Conservation (phyloP, 2,329 filamentous ascomycete genomes). For the Diaporthe humulicola region DNA sequence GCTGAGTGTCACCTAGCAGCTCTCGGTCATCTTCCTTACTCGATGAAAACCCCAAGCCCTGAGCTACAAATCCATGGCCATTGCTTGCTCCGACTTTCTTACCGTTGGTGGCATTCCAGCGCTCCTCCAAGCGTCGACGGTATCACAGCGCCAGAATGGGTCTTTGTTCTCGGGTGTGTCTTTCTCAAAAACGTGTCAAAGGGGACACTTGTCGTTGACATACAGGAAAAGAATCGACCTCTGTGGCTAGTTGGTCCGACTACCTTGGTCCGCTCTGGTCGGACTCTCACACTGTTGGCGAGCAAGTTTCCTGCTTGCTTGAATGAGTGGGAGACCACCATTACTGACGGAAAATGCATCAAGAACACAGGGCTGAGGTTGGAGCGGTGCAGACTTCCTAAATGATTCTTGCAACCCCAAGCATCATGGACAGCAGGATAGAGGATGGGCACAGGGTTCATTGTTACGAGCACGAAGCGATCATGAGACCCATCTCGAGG, state of each 20-base stretch:
- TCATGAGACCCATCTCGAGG: not conserved
- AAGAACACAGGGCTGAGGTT: not conserved
- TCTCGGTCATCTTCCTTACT: too few species aligned
- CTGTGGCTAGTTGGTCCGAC: not conserved
- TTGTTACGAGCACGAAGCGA: not conserved
- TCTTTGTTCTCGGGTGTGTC: not conserved
- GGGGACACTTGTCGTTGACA: not conserved
- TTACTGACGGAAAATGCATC: not conserved
- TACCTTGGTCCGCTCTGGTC: too few species aligned
- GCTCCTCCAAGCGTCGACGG: not conserved
- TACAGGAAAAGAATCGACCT: not conserved
- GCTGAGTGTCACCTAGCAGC: too few species aligned
- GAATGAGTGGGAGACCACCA: not conserved
- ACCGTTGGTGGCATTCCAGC: too few species aligned
- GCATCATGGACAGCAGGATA: too few species aligned
- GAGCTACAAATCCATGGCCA: too few species aligned
- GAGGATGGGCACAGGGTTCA: not conserved
- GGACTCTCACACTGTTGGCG: not conserved
- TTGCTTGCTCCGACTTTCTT: too few species aligned
- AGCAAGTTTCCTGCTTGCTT: not conserved
- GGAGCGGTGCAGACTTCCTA: not conserved
- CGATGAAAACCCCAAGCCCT: too few species aligned
- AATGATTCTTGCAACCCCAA: too few species aligned
- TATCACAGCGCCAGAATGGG: not conserved
- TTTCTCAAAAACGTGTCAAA: rapidly evolving